Conservation (phyloP, 371 early-diverging fungal species). For the Mucor indicus region DNA sequence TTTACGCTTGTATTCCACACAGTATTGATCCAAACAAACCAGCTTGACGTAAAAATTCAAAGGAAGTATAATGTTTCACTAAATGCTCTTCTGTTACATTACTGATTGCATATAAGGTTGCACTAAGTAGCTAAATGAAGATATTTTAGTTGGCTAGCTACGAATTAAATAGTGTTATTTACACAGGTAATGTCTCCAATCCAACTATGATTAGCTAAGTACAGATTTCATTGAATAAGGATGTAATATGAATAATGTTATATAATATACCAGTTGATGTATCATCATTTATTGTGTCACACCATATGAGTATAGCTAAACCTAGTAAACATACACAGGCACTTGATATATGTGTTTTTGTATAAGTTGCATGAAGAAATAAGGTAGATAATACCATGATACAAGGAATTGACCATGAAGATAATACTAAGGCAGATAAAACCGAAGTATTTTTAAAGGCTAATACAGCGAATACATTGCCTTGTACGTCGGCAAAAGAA, state of each 20-base stretch:
- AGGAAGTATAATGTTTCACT: slow-evolving; percentile 27
- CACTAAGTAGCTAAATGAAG: slow-evolving; percentile 29
- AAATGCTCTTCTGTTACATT: slow-evolving; percentile 47
- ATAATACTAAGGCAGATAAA: slow-evolving; percentile 35
- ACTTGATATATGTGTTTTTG: slow-evolving; percentile 22
- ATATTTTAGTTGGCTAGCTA: background rate
- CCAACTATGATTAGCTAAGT: slow-evolving; percentile 41
- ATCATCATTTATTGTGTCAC: slow-evolving; percentile 21
- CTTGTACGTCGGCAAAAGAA: slow-evolving; percentile 46
- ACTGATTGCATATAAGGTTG: slow-evolving; percentile 40
- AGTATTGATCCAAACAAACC: slow-evolving; percentile 33
- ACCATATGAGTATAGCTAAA: slow-evolving; percentile 33
- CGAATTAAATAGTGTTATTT: background rate
- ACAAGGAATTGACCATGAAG: slow-evolving; percentile 46
- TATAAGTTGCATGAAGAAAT: slow-evolving; percentile 28
- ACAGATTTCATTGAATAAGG: background rate
- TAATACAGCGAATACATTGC: slow-evolving; percentile 41
- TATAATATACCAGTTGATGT: slow-evolving; percentile 15
- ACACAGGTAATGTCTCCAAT: slow-evolving; percentile 45
- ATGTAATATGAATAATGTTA: background rate
- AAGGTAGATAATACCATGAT: slow-evolving; percentile 36
- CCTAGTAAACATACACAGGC: slow-evolving; percentile 31
- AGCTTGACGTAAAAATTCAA: slow-evolving; percentile 30
- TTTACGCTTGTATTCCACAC: slow-evolving; percentile 40
- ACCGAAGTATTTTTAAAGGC: slow-evolving; percentile 46